Evolutionary conservation across 176 grass and related monocot species (phyloP).

Genomic region (Lolium perenne): DNA sequence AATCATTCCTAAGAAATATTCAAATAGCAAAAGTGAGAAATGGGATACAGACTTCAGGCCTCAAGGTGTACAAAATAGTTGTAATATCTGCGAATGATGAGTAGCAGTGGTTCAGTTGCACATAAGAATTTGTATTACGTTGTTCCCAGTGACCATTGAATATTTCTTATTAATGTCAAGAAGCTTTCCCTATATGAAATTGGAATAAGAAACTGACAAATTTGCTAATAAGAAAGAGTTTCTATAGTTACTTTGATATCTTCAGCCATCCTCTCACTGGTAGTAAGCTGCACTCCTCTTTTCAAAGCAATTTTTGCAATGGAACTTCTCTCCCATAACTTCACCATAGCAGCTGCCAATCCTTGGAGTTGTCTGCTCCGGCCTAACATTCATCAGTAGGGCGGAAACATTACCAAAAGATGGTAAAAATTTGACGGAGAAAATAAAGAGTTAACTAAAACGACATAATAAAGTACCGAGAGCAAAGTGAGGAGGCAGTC

Average conservation of each 20-base stretch:
- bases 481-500: constrained; percentile 90
- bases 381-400: constrained; percentile 54
- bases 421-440: background rate
- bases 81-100: constrained; percentile 17
- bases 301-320: constrained; percentile 95
- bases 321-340: constrained; percentile 91
- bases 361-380: constrained; percentile 93
- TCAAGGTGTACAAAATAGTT: constrained; percentile 18
- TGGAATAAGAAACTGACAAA: background rate
- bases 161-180: constrained; percentile 7
- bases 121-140: background rate
- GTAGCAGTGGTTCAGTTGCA: constrained; percentile 30
- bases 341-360: constrained; percentile 80
- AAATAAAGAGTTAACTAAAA: constrained; percentile 36
- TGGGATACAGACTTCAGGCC: constrained; percentile 18
- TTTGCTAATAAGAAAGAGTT: constrained; percentile 16
- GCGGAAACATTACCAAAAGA: constrained; percentile 22
- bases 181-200: constrained; percentile 6
- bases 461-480: constrained; percentile 63
- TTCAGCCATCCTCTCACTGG: constrained; percentile 95
- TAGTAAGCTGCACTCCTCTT: constrained; percentile 88
- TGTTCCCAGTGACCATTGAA: constrained; percentile 7
- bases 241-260: constrained; percentile 81
- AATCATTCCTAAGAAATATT: background rate
- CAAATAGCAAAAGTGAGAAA: constrained; percentile 18